Evolutionary conservation across 352 stramenopile genomes (phyloP), one percentile per base, ranked within the genome.

Genomic region (Phytopythium aichiense): DNA sequence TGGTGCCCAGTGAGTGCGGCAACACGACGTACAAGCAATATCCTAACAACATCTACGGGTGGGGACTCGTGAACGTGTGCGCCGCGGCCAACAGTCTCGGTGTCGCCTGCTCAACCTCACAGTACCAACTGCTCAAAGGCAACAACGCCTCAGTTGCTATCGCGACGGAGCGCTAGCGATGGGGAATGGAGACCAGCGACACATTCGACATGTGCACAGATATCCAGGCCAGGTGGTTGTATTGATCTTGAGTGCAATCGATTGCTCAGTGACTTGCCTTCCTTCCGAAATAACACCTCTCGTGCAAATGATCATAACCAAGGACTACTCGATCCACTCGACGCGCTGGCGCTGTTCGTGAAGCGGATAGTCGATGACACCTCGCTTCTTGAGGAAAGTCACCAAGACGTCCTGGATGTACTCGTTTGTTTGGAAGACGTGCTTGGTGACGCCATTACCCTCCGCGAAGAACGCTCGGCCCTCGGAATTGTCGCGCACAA

Each of bases 31-130:
- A 90, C 61, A 61, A 79, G 43, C 51, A 81, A 51, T 92, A 78
- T 25, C 82, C 82, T 1, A 92, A 92, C 66, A 92, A 92, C 55
- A 88, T 92, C 45, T 92, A 92, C 61, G 80, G 82, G 12, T 88
- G 69, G 64, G 82, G 82, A 0, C 31, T 92, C 30, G 67, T 62
- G 28, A 79, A 92, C 53, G 78, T 88, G 35, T 87, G 76, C 53
- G 56, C 54, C 11, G 81, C 79, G 12, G 77, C 79, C 12, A 69
- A 68, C 3, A 56, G 64, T 4, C 64, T 88, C 12, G 76, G 75
- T 22, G 48, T 54, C 7, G 6, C 23, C 23, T 54, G 48, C n/a
- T 49, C 42, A 20, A 25, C 40, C 22, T 16, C 42, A 18, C 42
- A 22, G 8, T 23, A 22, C 8, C 42, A 49, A 49, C 42, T 22